Base-by-base conservation (phyloP, 805 yeast genomes). In the Monosporozyma yasuniensis region DNA sequence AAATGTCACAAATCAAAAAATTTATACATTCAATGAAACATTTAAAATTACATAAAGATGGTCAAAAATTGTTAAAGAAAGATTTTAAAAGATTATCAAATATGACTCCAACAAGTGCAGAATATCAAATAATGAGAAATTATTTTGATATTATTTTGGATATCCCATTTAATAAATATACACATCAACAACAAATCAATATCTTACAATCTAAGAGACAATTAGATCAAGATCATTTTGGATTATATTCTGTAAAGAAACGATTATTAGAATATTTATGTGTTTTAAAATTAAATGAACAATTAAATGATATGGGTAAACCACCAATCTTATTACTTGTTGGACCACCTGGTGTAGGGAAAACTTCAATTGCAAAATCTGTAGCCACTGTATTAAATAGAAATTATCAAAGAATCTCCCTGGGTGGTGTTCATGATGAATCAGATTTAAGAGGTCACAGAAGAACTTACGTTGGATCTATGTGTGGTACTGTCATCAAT, bases 341-440 rank as follows among this genome's bases (percentile, higher is more conserved):
- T 38, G 99, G 99, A 11, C 99, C 99, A 19, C 99, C 99, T 1
- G 99, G 99, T 72, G 97, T 95, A 21, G 99, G 99, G 69, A 93
- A 93, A 67, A 93, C 99, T 0, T 91, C 98, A 0, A 89, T 93
- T 61, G 98, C 96, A 54, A 86, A 83, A 67, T 88, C 97, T 0
- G 87, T 93, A 65, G 98, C 99, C 8, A 84, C 85, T 56, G 84
- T 97, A 0, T 75, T 93, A 61, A 78, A 84, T 65, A 79, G 98
- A 60, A 81, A 87, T 60, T 93, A 89, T 61, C 89, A 86, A 61
- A 78, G 99, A 64, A 86, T 93, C 67, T 87, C 96, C n/a, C 95
- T 93, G 59, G 99, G 99, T 65, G 99, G 99, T 65, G 75, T 91
- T 62, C 81, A 86, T 50, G 98, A 93, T 71, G 96, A 90, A 38